A percentile compares a stretch with the other conserved stretches of the same genome.
Evolutionary conservation across 148 eudicot species (phyloP).

Genomic region (Hydrangea macrophylla): DNA sequence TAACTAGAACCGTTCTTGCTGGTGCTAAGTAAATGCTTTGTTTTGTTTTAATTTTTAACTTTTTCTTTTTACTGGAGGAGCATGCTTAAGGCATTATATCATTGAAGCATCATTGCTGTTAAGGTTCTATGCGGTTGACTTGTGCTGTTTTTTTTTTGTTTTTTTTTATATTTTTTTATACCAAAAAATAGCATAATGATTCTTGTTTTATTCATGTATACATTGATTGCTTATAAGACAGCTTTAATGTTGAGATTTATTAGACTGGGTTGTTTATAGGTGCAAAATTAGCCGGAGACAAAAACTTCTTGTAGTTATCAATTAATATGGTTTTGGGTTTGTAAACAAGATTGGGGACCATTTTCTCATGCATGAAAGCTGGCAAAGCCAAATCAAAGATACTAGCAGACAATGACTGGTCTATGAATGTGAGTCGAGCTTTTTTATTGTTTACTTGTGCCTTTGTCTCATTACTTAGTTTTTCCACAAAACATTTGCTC

Average conservation of each 20-base stretch:
- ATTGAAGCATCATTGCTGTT: too few relatives aligned
- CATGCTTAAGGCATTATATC: too few relatives aligned
- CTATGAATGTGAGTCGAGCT: neutral
- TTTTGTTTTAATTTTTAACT: too few relatives aligned
- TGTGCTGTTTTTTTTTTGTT: too few relatives aligned
- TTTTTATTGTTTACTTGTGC: neutral
- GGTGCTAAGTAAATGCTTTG: too few relatives aligned
- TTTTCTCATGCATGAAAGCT: slow-evolving; percentile 8
- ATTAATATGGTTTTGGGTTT: neutral
- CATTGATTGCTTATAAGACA: neutral
- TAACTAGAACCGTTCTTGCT: too few relatives aligned
- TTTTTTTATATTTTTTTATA: too few relatives aligned
- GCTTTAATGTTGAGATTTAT: neutral
- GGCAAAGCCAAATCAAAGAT: slow-evolving; percentile 14
- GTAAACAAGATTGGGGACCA: slow-evolving; percentile 12
- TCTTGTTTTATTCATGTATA: neutral
- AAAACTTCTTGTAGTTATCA: neutral
- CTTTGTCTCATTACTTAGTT: neutral
- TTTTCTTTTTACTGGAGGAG: too few relatives aligned
- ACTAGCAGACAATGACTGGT: slow-evolving; percentile 7
- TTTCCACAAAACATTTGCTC: neutral
- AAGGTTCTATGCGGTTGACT: too few relatives aligned
- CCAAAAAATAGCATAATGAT: too few relatives aligned
- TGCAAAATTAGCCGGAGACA: neutral
- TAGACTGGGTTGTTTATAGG: neutral